phyloP scores from a whole-genome alignment of 257 asterid genomes.

The Paraleonurus japonicus region DNA sequence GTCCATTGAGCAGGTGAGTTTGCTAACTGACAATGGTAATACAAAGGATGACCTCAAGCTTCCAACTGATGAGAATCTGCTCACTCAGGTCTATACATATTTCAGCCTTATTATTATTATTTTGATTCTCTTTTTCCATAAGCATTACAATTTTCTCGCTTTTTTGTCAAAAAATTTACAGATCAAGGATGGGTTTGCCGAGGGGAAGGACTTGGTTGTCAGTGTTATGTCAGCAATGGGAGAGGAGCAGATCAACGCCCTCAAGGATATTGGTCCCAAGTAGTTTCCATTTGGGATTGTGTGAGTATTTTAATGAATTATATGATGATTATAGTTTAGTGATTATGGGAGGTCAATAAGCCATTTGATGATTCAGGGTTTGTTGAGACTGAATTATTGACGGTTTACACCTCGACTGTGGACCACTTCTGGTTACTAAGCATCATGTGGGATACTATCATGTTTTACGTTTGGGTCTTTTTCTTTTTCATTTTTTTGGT shows the following conservation, averaged over 20 bases:
- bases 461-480: not conserved
- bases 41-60: slow-evolving; percentile 95
- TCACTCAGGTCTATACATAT: slow-evolving; percentile 50
- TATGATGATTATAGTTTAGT: slow-evolving; percentile 6
- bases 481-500: not conserved
- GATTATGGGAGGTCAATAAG: slow-evolving; percentile 29
- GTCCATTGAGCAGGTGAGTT: slow-evolving; percentile 59
- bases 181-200: slow-evolving; percentile 88
- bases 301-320: slow-evolving; percentile 1
- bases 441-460: slow-evolving; percentile 2
- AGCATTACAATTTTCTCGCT: not conserved
- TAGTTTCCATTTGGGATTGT: slow-evolving; percentile 21
- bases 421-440: slow-evolving; percentile 10
- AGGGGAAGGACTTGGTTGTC: slow-evolving; percentile 88
- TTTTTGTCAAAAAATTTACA: slow-evolving; percentile 19
- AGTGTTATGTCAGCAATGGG: slow-evolving; percentile 95
- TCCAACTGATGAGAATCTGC: slow-evolving; percentile 76
- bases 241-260: slow-evolving; percentile 90
- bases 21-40: slow-evolving; percentile 77
- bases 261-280: slow-evolving; percentile 88
- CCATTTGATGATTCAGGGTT: slow-evolving; percentile 20
- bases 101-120: not conserved
- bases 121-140: not conserved
- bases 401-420: slow-evolving; percentile 28
- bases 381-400: slow-evolving; percentile 17